Percentiles rank a stretch among this genome's conserved stretches.
phyloP scores from a whole-genome alignment of 176 grass and related monocot species.

The Oryza brachyantha region DNA sequence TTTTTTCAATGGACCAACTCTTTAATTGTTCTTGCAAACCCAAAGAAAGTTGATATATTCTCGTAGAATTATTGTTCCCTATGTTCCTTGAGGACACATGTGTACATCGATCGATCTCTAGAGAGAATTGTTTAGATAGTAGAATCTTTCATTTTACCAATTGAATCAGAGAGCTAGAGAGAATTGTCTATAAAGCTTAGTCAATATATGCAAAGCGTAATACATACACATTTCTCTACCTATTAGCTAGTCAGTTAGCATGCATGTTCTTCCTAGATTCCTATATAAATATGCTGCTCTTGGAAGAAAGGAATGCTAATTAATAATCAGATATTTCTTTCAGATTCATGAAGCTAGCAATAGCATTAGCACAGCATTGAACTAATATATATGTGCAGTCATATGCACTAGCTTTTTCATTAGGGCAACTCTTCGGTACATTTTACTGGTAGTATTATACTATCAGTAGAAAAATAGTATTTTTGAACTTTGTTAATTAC shows the following conservation, averaged over 20 bases:
- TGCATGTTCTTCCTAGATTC: slow-evolving; percentile 9
- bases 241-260: not conserved
- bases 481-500: too few relatives aligned
- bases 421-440: too few relatives aligned
- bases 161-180: too few relatives aligned
- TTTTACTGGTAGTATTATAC: too few relatives aligned
- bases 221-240: not conserved
- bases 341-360: not conserved
- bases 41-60: slow-evolving; percentile 36
- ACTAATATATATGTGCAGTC: not conserved
- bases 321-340: slow-evolving; percentile 1
- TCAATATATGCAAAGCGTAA: slow-evolving; percentile 44
- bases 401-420: slow-evolving; percentile 18
- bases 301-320: slow-evolving; percentile 34
- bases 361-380: not conserved
- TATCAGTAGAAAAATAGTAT: too few relatives aligned
- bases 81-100: slow-evolving; percentile 27
- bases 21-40: slow-evolving; percentile 37
- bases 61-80: slow-evolving; percentile 30
- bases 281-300: not conserved
- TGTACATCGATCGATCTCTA: not conserved
- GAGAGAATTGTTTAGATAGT: not conserved
- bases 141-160: too few relatives aligned
- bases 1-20: slow-evolving; percentile 31
- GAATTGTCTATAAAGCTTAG: not conserved